Evolutionary conservation across 1,284 basidiomycete species (phyloP), one percentile per base, ranked within the genome.

Genomic region (Meira miltonrushii): DNA sequence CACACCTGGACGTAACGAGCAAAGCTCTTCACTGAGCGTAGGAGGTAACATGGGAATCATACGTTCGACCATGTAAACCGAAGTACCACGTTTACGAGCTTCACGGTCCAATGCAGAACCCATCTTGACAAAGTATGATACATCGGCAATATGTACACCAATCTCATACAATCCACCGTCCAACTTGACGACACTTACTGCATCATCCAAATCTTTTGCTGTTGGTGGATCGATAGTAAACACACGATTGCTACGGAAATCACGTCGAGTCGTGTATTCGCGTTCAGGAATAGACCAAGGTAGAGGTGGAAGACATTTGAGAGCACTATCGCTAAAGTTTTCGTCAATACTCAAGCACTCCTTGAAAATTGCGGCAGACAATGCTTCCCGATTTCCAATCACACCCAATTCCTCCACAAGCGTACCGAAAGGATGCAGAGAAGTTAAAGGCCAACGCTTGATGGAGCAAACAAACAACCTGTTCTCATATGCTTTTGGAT

Each of bases 351-450:
- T 78, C 61, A 97, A 96, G 83, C 92, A 95, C 79, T 98, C 94
- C 80, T 97, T 97, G 68, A 99, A 84, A 60, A 99, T 82, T 12
- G 95, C 95, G 67, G 90, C 92, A 1, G 94, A 97, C 81, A 98
- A 94, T 8, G 96, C 93, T 79, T 97, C 92, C 54, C 93, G 87
- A 69, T 97, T 90, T 44, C 95, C 95, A 67, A 99, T 98, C n/a
- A 91, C 88, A 41, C 95, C 95, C 51, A 99, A 85, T 79, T 97
- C 93, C 78, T 99, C 95, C 40, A 97, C 94, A 40, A 99, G 83
- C 38, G 94, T 95, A 63, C 95, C 95, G 79, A 99, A 99, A 17
- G 95, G 95, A 84, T 99, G 95, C 39, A 99, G 85, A 54, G 92
- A 96, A 69, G 92, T 95, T 77, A 83, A 84, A 33, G 84, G 84